Percentiles rank a stretch among this genome's conserved stretches.
Evolutionary conservation across 2,329 filamentous ascomycete species (phyloP).

Genomic region (Pyricularia sp.): DNA sequence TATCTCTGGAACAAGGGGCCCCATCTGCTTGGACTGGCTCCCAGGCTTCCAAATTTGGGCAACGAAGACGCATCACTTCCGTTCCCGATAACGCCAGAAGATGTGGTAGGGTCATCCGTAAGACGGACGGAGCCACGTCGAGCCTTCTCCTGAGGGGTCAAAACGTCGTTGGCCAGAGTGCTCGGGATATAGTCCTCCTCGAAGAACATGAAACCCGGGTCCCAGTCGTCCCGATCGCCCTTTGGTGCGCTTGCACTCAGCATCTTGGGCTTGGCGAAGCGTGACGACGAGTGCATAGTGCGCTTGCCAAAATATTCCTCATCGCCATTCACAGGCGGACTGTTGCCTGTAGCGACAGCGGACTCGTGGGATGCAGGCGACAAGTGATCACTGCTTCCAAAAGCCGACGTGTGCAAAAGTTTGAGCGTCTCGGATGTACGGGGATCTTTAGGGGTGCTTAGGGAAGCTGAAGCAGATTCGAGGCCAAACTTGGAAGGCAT

Average conservation of each 20-base stretch:
- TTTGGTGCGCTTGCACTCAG: constrained; percentile 56
- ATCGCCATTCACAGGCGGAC: constrained; percentile 32
- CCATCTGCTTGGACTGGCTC: constrained; percentile 38
- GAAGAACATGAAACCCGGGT: constrained; percentile 60
- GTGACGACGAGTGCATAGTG: constrained; percentile 55
- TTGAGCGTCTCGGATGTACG: constrained; percentile 56
- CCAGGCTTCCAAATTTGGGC: constrained; percentile 52
- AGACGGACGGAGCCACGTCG: constrained; percentile 49
- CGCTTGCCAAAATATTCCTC: constrained; percentile 63
- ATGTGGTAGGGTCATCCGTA: constrained; percentile 30
- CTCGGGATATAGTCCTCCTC: constrained; percentile 85
- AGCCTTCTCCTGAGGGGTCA: constrained; percentile 60
- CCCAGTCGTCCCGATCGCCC: constrained; percentile 57
- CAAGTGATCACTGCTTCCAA: constrained; percentile 59
- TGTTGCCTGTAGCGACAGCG: constrained; percentile 23
- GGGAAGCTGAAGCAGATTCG: constrained; percentile 72
- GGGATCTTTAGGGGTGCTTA: constrained; percentile 51
- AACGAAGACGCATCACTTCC: constrained; percentile 25
- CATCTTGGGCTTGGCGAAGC: constrained; percentile 58
- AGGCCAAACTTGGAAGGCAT: constrained; percentile 87
- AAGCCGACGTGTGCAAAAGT: constrained; percentile 56
- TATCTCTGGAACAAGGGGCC: constrained; percentile 43
- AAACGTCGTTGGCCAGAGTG: constrained; percentile 50
- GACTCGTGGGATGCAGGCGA: constrained; percentile 13
- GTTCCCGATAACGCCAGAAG: constrained; percentile 21